A percentile compares a stretch with the other conserved stretches of the same genome.
Evolutionary conservation across 2,329 filamentous ascomycete species (phyloP).

Genomic region (Phyllosticta citribraziliensis): DNA sequence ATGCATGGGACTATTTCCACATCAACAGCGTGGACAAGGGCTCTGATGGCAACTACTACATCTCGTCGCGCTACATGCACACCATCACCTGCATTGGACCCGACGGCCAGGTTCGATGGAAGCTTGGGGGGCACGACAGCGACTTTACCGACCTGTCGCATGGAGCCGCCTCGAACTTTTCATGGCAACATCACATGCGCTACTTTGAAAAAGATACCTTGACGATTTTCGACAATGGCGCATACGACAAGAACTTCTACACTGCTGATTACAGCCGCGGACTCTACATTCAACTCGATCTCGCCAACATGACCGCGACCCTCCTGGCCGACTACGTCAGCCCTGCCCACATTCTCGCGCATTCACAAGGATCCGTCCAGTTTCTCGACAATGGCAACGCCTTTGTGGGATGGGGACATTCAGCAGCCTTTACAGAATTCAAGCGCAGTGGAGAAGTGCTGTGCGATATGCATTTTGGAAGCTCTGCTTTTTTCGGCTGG

Average conservation of each 20-base stretch:
- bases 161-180: constrained; percentile 37
- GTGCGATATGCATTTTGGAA: constrained; percentile 33
- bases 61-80: constrained; percentile 16
- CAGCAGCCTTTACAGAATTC: constrained; percentile 41
- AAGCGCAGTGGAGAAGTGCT: constrained; percentile 22
- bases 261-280: constrained; percentile 28
- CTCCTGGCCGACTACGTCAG: constrained; percentile 34
- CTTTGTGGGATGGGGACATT: constrained; percentile 41
- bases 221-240: constrained; percentile 33
- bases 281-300: constrained; percentile 32
- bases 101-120: constrained; percentile 41
- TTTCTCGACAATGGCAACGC: constrained; percentile 34
- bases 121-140: constrained; percentile 39
- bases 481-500: constrained; percentile 11
- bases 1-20: constrained; percentile 33
- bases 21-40: constrained; percentile 31
- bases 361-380: constrained; percentile 35
- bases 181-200: constrained; percentile 44
- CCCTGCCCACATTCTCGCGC: constrained; percentile 26
- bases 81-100: constrained; percentile 18
- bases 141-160: constrained; percentile 33
- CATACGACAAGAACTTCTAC: constrained; percentile 21
- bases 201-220: constrained; percentile 21
- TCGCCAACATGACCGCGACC: constrained; percentile 26
- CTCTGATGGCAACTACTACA: constrained; percentile 17